Conservation (phyloP, 495 filamentous ascomycete genomes). For the Saxophila tyrrhenica region DNA sequence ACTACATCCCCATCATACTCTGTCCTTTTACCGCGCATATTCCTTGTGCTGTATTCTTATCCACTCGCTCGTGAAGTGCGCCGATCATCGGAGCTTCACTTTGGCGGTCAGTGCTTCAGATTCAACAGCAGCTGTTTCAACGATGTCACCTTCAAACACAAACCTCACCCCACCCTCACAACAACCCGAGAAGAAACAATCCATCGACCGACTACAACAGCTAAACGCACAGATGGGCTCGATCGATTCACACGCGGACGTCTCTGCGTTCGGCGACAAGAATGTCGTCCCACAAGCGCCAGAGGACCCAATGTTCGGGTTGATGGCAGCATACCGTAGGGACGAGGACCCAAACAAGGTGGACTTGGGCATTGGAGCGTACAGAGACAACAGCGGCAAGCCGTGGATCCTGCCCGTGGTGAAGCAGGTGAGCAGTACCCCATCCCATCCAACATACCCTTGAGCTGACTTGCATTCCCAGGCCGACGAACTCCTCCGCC, state of each 20-base stretch:
- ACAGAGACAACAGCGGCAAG: conserved; percentile 89
- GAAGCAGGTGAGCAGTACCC: conserved; percentile 57
- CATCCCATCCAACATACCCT: background rate
- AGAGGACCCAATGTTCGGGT: conserved; percentile 88
- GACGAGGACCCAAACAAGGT: conserved; percentile 82
- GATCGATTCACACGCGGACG: conserved; percentile 22
- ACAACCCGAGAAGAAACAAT: background rate
- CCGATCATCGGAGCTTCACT: no score
- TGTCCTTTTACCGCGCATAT: background rate
- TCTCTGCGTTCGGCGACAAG: conserved; percentile 62
- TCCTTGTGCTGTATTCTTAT: background rate
- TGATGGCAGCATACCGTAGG: conserved; percentile 78
- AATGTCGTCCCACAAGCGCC: conserved; percentile 80
- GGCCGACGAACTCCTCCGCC: conserved; percentile 81
- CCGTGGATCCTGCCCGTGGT: conserved; percentile 98
- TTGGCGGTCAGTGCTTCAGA: no score
- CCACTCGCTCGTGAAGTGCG: no score
- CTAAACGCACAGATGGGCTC: conserved; percentile 43
- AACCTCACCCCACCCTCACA: background rate
- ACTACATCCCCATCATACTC: background rate
- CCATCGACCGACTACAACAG: conserved; percentile 33
- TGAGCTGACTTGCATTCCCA: conserved; percentile 27
- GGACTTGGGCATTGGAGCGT: conserved; percentile 92
- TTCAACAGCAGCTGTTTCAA: no score
- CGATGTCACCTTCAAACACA: no score